Evolutionary conservation across 192 early-diverging fungal genomes (phyloP), one percentile per base, ranked within the genome.

Genomic region (Allomyces arbusculus): DNA sequence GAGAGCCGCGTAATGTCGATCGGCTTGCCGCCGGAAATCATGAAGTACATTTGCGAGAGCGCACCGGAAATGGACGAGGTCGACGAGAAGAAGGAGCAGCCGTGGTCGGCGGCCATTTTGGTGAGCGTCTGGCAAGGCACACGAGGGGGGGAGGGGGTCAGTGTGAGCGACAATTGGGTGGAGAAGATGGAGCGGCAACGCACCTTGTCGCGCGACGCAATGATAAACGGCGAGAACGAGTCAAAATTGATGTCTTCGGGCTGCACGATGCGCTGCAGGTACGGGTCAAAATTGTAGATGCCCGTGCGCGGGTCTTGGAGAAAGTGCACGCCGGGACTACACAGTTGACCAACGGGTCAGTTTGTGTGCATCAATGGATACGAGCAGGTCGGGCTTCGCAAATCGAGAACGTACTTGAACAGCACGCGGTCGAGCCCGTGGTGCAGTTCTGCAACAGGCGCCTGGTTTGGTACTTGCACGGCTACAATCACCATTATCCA

Each of bases 61-160:
- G 85, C 69, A 16, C 80, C 72, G 23, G 88, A 87, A 69, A 91
- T 86, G 5, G 91, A 93, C 19, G 91, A 94, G 1, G 93, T 96
- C n/a, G 91, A 94, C 19, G 90, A 86, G 23, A 83, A 76, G 77
- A 87, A 96, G 65, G 72, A 76, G 65, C 71, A 69, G 0, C 77
- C 73, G 45, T 77, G 68, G 4, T 69, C 24, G 23, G 70, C 71
- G 0, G 89, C 83, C 69, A 84, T 73, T 0, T 72, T 66, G 22
- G 77, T 70, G 33, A 89, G 69, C 16, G 68, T 67, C 67, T 26
- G 28, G n/a, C n/a, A n/a, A n/a, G n/a, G n/a, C n/a, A n/a, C n/a
- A n/a, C 24, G 33, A 0, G 33, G 33, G 33, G 2, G 3, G 33
- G 33, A 40, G 33, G 4, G 33, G 33, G 33, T 40, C 7, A 40